Evolutionary conservation across 148 eudicot species (phyloP).

Genomic region (Rhododendron molle): DNA sequence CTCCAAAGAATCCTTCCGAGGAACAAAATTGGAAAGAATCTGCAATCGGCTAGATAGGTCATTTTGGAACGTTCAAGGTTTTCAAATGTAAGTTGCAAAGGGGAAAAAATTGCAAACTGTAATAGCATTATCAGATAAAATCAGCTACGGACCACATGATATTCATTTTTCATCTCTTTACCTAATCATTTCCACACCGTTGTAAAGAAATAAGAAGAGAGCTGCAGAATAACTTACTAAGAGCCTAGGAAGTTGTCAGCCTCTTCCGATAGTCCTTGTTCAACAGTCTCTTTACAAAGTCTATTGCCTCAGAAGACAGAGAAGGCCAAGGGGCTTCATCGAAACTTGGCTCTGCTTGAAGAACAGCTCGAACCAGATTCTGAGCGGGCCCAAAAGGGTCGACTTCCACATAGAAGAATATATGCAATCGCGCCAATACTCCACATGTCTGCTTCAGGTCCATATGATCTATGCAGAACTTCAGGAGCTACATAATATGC

Average conservation of each 20-base stretch:
- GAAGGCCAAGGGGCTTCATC: constrained; percentile 96
- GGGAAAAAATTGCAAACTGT: neutral
- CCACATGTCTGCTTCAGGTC: constrained; percentile 99
- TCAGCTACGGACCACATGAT: neutral
- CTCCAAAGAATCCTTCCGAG: neutral
- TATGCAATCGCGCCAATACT: constrained; percentile 98
- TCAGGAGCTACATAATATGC: constrained; percentile 98
- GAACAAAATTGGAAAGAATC: neutral
- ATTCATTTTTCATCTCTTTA: neutral
- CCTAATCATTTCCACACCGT: neutral
- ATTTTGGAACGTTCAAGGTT: neutral
- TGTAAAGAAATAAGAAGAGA: neutral
- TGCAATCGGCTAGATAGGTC: neutral
- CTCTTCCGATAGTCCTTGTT: constrained; percentile 92
- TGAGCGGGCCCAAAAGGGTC: constrained; percentile 94
- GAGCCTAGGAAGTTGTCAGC: constrained; percentile 91
- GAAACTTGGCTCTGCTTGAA: constrained; percentile 86
- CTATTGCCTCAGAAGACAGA: constrained; percentile 75
- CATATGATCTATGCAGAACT: constrained; percentile 91
- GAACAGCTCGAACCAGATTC: constrained; percentile 92
- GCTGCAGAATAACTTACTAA: constrained; percentile 44
- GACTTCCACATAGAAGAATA: constrained; percentile 91
- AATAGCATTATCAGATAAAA: neutral
- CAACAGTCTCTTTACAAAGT: constrained; percentile 82
- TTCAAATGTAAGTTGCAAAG: neutral